A percentile compares a stretch with the other conserved stretches of the same genome.
Evolutionary conservation across 306 rosid species (phyloP).

Genomic region (Senna tora): DNA sequence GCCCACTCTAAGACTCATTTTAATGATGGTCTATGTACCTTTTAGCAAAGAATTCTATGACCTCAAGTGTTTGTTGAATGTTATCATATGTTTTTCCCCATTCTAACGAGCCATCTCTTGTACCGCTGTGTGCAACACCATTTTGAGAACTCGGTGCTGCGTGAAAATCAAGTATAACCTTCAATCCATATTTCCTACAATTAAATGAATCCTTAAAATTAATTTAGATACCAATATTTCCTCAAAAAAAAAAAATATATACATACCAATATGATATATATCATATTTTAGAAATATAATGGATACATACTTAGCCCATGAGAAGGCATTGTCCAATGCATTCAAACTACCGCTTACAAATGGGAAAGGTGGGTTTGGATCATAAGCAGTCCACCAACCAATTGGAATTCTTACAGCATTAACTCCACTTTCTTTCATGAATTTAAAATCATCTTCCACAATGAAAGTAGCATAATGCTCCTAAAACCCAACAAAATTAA

Average conservation of each 20-base stretch:
- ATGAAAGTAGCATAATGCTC: slow-evolving; percentile 74
- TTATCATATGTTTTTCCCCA: slow-evolving; percentile 69
- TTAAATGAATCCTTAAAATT: background rate
- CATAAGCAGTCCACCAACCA: too few species aligned
- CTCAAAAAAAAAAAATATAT: too few species aligned
- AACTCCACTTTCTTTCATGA: slow-evolving; percentile 55
- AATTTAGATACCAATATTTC: too few species aligned
- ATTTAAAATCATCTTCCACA: slow-evolving; percentile 70
- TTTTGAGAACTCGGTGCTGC: slow-evolving; percentile 85
- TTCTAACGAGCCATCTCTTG: slow-evolving; percentile 72
- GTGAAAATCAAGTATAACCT: slow-evolving; percentile 75
- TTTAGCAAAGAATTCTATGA: slow-evolving; percentile 67
- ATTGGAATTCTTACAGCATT: slow-evolving; percentile 79
- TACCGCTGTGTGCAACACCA: too few species aligned
- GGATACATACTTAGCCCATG: slow-evolving; percentile 69
- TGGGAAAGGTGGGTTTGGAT: slow-evolving; percentile 66
- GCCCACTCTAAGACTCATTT: background rate
- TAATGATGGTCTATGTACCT: slow-evolving; percentile 49
- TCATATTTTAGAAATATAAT: background rate
- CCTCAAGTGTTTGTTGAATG: slow-evolving; percentile 60
- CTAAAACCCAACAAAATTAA: slow-evolving; percentile 37
- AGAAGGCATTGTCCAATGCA: slow-evolving; percentile 69
- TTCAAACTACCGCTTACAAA: slow-evolving; percentile 73
- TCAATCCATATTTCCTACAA: slow-evolving; percentile 68
- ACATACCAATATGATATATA: background rate